Percentiles rank a stretch among this genome's conserved stretches.
Evolutionary conservation across 805 yeast species (phyloP).

Genomic region (Lipomyces starkeyi): DNA sequence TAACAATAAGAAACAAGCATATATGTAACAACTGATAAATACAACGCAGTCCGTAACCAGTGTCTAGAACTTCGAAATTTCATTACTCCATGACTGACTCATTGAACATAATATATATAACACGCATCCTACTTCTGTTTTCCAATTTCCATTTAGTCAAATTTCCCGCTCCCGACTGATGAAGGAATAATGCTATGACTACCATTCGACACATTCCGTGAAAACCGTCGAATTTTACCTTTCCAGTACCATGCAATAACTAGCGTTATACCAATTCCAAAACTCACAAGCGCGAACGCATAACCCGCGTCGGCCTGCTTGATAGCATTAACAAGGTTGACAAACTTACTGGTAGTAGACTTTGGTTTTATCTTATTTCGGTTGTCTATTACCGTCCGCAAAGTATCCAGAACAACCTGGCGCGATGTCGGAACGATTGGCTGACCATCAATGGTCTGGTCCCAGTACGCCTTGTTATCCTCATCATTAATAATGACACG

Average conservation of each 20-base stretch:
- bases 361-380: slow-evolving; percentile 32
- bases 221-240: slow-evolving; percentile 30
- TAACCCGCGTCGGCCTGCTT: slow-evolving; percentile 16
- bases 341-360: slow-evolving; percentile 32
- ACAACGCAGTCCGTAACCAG: slow-evolving; percentile 1
- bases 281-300: slow-evolving; percentile 26
- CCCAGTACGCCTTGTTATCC: slow-evolving; percentile 45
- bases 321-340: slow-evolving; percentile 19
- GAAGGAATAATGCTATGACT: slow-evolving; percentile 4
- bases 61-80: not conserved
- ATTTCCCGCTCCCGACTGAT: slow-evolving; percentile 11
- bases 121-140: not conserved
- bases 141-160: slow-evolving; percentile 12
- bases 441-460: slow-evolving; percentile 39
- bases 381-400: slow-evolving; percentile 25
- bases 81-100: slow-evolving; percentile 1
- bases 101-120: not conserved
- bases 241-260: slow-evolving; percentile 33
- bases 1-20: not conserved
- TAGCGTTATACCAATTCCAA: slow-evolving; percentile 18
- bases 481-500: slow-evolving; percentile 44
- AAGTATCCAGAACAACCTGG: slow-evolving; percentile 27
- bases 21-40: slow-evolving; percentile 1
- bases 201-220: slow-evolving; percentile 21
- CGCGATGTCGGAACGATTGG: slow-evolving; percentile 31